Percentiles rank a stretch among this genome's conserved stretches.
phyloP scores from a whole-genome alignment of 2,329 filamentous ascomycete genomes.

The Tricladium varicosporioides region DNA sequence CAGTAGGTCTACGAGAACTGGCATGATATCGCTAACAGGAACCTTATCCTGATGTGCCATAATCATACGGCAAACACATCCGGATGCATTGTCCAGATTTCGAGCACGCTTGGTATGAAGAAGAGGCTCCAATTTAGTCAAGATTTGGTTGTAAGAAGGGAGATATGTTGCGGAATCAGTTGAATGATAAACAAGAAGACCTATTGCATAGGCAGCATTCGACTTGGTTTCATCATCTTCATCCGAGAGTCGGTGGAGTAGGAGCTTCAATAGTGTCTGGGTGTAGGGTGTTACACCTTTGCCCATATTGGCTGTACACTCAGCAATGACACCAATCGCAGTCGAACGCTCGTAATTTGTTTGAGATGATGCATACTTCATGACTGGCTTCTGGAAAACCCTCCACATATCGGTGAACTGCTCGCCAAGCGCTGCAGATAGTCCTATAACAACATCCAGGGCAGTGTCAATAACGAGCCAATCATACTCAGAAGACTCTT shows the following conservation, averaged over 20 bases:
- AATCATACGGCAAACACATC: slow-evolving; percentile 90
- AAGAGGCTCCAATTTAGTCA: slow-evolving; percentile 82
- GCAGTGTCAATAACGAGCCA: slow-evolving; percentile 96
- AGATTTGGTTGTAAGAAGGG: slow-evolving; percentile 72
- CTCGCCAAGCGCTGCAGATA: slow-evolving; percentile 76
- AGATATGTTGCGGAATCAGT: slow-evolving; percentile 68
- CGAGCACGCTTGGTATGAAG: slow-evolving; percentile 75
- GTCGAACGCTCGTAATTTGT: slow-evolving; percentile 87
- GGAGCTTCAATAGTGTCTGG: slow-evolving; percentile 68
- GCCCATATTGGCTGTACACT: slow-evolving; percentile 84
- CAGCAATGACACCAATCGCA: slow-evolving; percentile 87
- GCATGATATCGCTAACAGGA: slow-evolving; percentile 78
- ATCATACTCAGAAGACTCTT: slow-evolving; percentile 88
- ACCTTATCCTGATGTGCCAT: slow-evolving; percentile 80
- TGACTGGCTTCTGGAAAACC: slow-evolving; percentile 87
- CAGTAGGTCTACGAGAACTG: slow-evolving; percentile 72
- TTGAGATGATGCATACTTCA: slow-evolving; percentile 83
- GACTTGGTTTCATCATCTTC: slow-evolving; percentile 91
- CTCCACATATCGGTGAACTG: slow-evolving; percentile 90
- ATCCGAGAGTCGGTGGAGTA: slow-evolving; percentile 84
- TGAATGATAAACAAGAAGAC: slow-evolving; percentile 80
- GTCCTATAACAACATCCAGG: slow-evolving; percentile 82
- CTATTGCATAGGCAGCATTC: slow-evolving; percentile 89
- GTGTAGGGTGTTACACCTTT: slow-evolving; percentile 81
- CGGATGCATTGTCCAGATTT: slow-evolving; percentile 88